phyloP scores from a whole-genome alignment of 139 green algal species.

The Chlorella sp. region DNA sequence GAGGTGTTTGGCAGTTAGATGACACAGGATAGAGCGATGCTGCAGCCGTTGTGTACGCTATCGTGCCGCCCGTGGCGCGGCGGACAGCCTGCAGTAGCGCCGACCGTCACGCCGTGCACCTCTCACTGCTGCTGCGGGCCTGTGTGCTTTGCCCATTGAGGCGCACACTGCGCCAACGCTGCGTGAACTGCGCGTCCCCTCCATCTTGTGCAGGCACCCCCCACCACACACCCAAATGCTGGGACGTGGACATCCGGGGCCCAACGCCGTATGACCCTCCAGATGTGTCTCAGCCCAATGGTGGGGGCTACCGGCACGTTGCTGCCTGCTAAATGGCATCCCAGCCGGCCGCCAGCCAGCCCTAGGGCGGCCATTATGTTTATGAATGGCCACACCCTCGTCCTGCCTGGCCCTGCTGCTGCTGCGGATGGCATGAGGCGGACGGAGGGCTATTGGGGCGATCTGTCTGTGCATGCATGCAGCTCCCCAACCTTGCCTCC shows the following conservation, averaged over 20 bases:
- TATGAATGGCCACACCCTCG: background rate
- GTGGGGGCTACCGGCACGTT: background rate
- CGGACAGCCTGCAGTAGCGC: too few relatives aligned
- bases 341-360: background rate
- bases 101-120: too few relatives aligned
- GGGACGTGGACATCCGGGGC: slow-evolving; percentile 9
- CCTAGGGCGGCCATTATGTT: background rate
- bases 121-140: background rate
- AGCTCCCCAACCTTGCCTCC: too few relatives aligned
- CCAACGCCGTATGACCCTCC: background rate
- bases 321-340: background rate
- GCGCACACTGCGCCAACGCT: too few relatives aligned
- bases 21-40: too few relatives aligned
- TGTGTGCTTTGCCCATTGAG: too few relatives aligned
- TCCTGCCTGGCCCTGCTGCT: background rate
- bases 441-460: too few relatives aligned
- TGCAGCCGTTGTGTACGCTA: too few relatives aligned
- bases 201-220: background rate
- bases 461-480: background rate
- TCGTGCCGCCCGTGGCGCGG: too few relatives aligned
- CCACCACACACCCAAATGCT: background rate
- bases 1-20: too few relatives aligned
- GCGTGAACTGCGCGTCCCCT: background rate
- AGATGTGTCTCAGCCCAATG: background rate
- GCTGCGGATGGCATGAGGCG: background rate